Percentiles rank a stretch among this genome's conserved stretches.
Conservation (phyloP, 352 stramenopile species). For the Globisporangium apiculatum region DNA sequence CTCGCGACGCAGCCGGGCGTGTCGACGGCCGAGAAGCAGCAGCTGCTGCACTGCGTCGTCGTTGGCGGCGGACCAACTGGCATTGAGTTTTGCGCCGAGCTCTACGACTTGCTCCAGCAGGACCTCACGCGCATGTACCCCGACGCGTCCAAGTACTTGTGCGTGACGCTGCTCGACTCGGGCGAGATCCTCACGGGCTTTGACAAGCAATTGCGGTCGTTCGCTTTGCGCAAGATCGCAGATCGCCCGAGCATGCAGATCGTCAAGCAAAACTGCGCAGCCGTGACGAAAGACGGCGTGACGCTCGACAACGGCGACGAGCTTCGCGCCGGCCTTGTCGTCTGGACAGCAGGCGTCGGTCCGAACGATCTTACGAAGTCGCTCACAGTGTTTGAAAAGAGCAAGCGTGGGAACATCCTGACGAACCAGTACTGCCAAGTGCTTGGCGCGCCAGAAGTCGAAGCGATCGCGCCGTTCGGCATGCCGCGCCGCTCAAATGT, state of each 20-base stretch:
- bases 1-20: constrained; percentile 85
- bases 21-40: constrained; percentile 75
- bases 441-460: constrained; percentile 49
- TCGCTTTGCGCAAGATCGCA: constrained; percentile 71
- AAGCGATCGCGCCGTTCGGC: constrained; percentile 44
- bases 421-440: constrained; percentile 83
- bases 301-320: constrained; percentile 50
- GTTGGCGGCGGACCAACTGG: constrained; percentile 94
- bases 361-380: constrained; percentile 79
- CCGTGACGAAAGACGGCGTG: constrained; percentile 56
- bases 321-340: constrained; percentile 54
- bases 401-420: constrained; percentile 72
- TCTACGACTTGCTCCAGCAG: constrained; percentile 91
- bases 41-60: constrained; percentile 96
- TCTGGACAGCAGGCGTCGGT: constrained; percentile 74
- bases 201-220: constrained; percentile 55
- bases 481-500: constrained; percentile 78
- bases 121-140: constrained; percentile 88
- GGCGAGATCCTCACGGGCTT: constrained; percentile 71
- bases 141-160: constrained; percentile 60
- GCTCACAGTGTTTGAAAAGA: constrained; percentile 64
- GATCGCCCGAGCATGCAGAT: constrained; percentile 76
- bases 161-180: constrained; percentile 65
- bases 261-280: constrained; percentile 73
- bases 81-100: constrained; percentile 95